phyloP scores from a whole-genome alignment of 108 stramenopile species.

The Skeletonema grethae region DNA sequence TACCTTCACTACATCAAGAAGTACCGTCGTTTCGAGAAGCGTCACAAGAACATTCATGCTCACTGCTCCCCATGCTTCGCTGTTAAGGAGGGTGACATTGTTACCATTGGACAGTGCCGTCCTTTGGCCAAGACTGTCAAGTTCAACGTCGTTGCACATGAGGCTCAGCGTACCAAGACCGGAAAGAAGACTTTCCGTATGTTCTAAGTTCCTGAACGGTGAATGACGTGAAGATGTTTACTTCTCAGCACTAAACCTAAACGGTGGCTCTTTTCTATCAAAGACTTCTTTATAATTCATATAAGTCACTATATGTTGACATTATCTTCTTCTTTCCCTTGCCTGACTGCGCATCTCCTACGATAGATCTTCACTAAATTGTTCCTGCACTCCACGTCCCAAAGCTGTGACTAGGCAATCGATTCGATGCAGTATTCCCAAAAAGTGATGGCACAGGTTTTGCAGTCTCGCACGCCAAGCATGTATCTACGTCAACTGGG shows the following conservation, averaged over 20 bases:
- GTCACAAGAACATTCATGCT: constrained; percentile 98
- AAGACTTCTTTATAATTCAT: constrained; percentile 2
- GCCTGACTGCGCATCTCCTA: neutral
- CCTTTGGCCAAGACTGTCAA: constrained; percentile 99
- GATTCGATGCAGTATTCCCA: neutral
- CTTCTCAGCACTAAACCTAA: constrained; percentile 19
- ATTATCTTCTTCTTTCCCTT: neutral
- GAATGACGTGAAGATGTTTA: neutral
- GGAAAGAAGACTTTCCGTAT: constrained; percentile 93
- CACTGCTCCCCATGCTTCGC: constrained; percentile 98
- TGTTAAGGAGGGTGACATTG: constrained; percentile 99
- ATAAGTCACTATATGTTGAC: neutral
- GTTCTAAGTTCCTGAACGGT: constrained; percentile 61
- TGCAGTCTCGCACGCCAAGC: neutral
- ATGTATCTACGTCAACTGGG: neutral
- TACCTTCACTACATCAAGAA: constrained; percentile 99
- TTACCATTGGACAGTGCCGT: constrained; percentile 99
- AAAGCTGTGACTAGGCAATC: neutral
- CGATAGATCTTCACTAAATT: neutral
- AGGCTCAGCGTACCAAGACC: constrained; percentile 70
- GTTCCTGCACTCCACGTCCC: neutral
- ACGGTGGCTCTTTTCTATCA: constrained; percentile 7
- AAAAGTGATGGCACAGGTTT: neutral
- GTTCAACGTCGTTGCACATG: constrained; percentile 93
- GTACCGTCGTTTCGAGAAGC: constrained; percentile 99